Evolutionary conservation across 371 early-diverging fungal genomes (phyloP).

Genomic region (Mucor racemosus): DNA sequence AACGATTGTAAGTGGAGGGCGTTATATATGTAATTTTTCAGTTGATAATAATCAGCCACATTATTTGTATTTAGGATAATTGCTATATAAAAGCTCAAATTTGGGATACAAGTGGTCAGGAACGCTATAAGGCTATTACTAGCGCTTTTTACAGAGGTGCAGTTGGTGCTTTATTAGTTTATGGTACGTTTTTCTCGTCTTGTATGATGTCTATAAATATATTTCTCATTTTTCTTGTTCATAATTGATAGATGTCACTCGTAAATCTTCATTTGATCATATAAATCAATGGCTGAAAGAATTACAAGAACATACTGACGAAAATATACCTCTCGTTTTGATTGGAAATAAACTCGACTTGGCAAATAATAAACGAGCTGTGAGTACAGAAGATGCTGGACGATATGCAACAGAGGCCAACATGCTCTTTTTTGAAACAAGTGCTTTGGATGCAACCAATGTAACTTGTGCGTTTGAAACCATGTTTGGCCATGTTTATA

Average conservation of each 20-base stretch:
- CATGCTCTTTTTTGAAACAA: conserved; percentile 91
- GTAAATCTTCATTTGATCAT: conserved; percentile 91
- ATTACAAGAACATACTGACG: conserved; percentile 95
- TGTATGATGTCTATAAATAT: not conserved
- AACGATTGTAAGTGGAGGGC: conserved; percentile 35
- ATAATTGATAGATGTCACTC: conserved; percentile 81
- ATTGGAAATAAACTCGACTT: conserved; percentile 99
- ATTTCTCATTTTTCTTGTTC: not conserved
- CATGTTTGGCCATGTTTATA: conserved; percentile 26
- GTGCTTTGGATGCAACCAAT: conserved; percentile 86
- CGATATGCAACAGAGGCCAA: conserved; percentile 79
- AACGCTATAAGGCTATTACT: conserved; percentile 81
- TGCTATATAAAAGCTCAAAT: conserved; percentile 78
- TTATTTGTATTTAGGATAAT: conserved; percentile 26
- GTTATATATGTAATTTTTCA: not conserved
- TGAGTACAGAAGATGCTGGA: conserved; percentile 72
- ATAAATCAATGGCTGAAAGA: conserved; percentile 96
- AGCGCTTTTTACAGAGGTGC: conserved; percentile 57
- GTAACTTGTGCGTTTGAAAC: conserved; percentile 81
- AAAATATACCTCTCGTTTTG: conserved; percentile 90
- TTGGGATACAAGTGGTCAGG: conserved; percentile 90
- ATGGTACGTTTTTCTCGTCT: conserved; percentile 30
- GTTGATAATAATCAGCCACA: conserved; percentile 7
- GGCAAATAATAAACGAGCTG: conserved; percentile 60
- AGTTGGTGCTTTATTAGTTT: conserved; percentile 50